Evolutionary conservation across 1,284 basidiomycete species (phyloP).

Genomic region (Crepidotus sp.): DNA sequence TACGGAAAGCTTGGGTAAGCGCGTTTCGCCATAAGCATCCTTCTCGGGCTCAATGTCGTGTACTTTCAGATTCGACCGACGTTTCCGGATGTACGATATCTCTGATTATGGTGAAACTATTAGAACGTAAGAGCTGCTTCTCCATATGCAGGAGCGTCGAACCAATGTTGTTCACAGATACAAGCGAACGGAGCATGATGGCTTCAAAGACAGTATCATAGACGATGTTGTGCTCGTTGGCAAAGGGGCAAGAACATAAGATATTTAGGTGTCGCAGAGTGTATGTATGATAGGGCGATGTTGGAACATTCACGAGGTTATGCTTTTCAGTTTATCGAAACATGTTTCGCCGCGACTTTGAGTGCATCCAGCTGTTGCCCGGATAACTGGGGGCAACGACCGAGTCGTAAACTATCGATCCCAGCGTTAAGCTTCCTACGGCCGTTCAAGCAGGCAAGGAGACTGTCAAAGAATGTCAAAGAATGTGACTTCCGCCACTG

Average conservation of each 20-base stretch:
- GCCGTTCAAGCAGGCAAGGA: conserved; percentile 1
- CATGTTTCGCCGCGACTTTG: neutral
- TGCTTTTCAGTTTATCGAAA: neutral
- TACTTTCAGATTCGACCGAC: conserved; percentile 70
- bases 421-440: neutral
- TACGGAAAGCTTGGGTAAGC: conserved; percentile 67
- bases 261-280: neutral
- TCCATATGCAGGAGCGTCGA: neutral
- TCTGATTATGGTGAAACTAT: conserved; percentile 87
- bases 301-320: conserved; percentile 1
- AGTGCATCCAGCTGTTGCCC: neutral
- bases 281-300: conserved; percentile 11
- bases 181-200: conserved; percentile 74
- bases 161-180: conserved; percentile 8
- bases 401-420: neutral
- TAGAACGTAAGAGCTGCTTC: conserved; percentile 48
- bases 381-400: neutral
- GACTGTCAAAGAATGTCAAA: conserved; percentile 2
- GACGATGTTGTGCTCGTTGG: conserved; percentile 61
- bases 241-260: conserved; percentile 26
- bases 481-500: conserved; percentile 3
- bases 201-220: conserved; percentile 34
- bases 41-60: conserved; percentile 2
- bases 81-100: conserved; percentile 80
- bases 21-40: neutral